Percentiles rank a stretch among this genome's conserved stretches.
These are phyloP conservation scores for Spathaspora gorwiae DNA, from an alignment of 805 yeast species.

Conservation along the genomic window DNA sequence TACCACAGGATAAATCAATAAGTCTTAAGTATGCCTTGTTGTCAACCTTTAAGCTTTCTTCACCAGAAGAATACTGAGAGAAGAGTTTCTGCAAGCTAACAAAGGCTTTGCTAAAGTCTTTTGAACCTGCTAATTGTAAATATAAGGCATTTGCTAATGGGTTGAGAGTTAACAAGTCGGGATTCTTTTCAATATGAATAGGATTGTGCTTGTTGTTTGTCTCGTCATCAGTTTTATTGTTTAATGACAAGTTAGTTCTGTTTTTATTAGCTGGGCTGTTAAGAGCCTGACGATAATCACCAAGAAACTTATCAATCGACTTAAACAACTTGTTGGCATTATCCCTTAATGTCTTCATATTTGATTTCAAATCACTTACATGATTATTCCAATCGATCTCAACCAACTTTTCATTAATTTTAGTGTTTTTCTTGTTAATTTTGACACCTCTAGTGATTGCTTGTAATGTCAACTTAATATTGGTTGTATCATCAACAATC, in stretches of 20 bases:
- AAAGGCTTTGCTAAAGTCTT: constrained; percentile 44
- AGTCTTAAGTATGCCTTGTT: constrained; percentile 23
- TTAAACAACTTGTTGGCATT: constrained; percentile 22
- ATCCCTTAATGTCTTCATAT: constrained; percentile 16
- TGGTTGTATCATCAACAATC: constrained; percentile 39
- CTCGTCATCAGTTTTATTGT: constrained; percentile 12
- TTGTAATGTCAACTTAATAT: constrained; percentile 44
- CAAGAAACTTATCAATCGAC: constrained; percentile 36
- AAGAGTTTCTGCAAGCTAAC: constrained; percentile 32
- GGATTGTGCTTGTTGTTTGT: constrained; percentile 2
- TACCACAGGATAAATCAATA: constrained; percentile 46
- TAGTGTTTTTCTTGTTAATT: constrained; percentile 4
- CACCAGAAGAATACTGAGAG: constrained; percentile 17
- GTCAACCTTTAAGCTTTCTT: constrained; percentile 16
- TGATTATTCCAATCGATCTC: constrained; percentile 21
- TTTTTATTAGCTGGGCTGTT: constrained; percentile 7
- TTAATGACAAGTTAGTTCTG: constrained; percentile 5
- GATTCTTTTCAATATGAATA: constrained; percentile 8
- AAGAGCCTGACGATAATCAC: constrained; percentile 33
- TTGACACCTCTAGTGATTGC: constrained; percentile 44
- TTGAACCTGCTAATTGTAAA: constrained; percentile 48
- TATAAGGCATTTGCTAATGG: constrained; percentile 60
- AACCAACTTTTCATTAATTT: constrained; percentile 23
- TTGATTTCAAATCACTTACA: constrained; percentile 13
- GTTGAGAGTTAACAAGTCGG: constrained; percentile 44